Evolutionary conservation across 306 rosid species (phyloP).

Genomic region (Astragalus membranaceus): DNA sequence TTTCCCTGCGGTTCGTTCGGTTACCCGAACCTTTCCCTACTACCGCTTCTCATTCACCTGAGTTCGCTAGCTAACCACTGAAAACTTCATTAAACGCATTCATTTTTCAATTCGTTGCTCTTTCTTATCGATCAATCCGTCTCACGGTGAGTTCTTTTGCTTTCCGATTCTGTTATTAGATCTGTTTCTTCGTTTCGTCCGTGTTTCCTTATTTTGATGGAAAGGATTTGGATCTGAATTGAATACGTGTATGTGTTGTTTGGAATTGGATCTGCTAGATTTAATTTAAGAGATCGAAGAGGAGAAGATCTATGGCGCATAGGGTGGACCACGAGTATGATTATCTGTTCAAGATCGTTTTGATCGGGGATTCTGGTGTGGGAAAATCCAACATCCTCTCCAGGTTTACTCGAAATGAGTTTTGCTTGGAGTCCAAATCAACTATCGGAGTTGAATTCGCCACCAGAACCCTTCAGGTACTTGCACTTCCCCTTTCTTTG

Average conservation of each 20-base stretch:
- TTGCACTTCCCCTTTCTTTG: not conserved
- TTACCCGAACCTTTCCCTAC: slow-evolving; percentile 1
- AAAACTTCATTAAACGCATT: not conserved
- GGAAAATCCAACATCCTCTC: slow-evolving; percentile 98
- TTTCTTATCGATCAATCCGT: slow-evolving; percentile 32
- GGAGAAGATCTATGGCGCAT: slow-evolving; percentile 66
- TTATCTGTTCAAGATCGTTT: slow-evolving; percentile 89
- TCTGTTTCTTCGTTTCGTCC: slow-evolving; percentile 7
- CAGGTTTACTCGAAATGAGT: slow-evolving; percentile 94
- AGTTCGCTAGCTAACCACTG: not conserved
- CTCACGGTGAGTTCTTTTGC: slow-evolving; percentile 35
- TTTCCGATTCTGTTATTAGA: slow-evolving; percentile 3
- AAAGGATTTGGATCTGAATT: slow-evolving; percentile 25
- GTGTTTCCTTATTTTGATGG: not conserved
- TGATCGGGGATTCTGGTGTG: slow-evolving; percentile 97
- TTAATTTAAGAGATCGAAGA: slow-evolving; percentile 46
- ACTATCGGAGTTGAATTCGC: slow-evolving; percentile 98
- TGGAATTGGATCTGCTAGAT: slow-evolving; percentile 32
- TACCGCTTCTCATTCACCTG: not conserved
- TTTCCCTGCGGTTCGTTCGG: slow-evolving; percentile 21
- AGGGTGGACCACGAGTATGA: slow-evolving; percentile 97
- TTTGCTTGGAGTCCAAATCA: slow-evolving; percentile 94
- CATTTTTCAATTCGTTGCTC: not conserved
- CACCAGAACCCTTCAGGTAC: slow-evolving; percentile 89
- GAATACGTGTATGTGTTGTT: not conserved